Evolutionary conservation across 495 filamentous ascomycete species (phyloP), one percentile per base, ranked within the genome.

Genomic region (Lichenothelia convexa): DNA sequence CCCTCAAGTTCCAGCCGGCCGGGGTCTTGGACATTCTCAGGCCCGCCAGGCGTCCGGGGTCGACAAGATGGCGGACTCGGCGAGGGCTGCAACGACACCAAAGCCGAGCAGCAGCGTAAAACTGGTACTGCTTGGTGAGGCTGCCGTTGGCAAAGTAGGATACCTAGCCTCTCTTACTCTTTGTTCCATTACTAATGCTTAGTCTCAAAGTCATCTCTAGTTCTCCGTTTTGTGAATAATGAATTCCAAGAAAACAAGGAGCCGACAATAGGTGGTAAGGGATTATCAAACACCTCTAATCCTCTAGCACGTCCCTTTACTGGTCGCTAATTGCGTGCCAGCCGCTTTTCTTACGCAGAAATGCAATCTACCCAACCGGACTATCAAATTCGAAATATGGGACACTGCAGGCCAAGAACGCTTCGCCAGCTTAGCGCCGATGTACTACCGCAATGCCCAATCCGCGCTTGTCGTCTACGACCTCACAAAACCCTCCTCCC

Each of bases 201-300:
- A 44, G 26, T 21, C 26, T 29, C 40, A 41, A 43, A 97, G 89
- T 95, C 91, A 26, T 97, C 89, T 27, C 77, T 97, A 34, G 89
- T 97, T 37, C 71, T 97, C 46, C 83, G 89, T 49, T 97, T 97
- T 56, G 89, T 97, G 53, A 97, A 95, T 70, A 86, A 97, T 63
- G 89, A 95, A 62, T 97, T 95, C 51, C 89, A 97, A 65, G 91
- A 95, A 61, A 97, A 97, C 58, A 97, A 97, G 65, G 89, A 97
- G 54, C 89, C 89, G 30, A 97, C 89, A 36, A 97, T 97, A 64
- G 89, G 89, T 65, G 87, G 87, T 92, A 71, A 51, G 73, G 56
- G 26, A 16, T n/a, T 21, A 11, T 1, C n/a, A n/a, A n/a, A n/a
- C 22, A 35, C 35, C 26, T 44, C 24, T 21, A n/a, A 21, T 7